A percentile compares a stretch with the other conserved stretches of the same genome.
phyloP scores from a whole-genome alignment of 169 alveolate genomes.

The Amoebophrya sp. region DNA sequence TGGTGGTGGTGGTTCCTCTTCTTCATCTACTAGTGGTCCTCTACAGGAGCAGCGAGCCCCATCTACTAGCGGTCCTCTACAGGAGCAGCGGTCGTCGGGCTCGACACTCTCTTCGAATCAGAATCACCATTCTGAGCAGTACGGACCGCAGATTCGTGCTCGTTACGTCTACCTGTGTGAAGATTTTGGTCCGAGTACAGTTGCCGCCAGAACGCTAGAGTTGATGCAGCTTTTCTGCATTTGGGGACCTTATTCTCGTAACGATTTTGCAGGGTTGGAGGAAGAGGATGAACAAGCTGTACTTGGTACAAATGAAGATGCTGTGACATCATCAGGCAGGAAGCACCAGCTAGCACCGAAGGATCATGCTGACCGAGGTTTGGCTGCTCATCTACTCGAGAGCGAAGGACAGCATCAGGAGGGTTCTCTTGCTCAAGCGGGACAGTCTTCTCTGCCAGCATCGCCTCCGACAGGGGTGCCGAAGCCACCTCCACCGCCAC shows the following conservation, averaged over 20 bases:
- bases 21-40: too few relatives aligned
- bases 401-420: too few relatives aligned
- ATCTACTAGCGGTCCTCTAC: too few relatives aligned
- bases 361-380: neutral
- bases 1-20: too few relatives aligned
- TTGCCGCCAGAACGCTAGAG: neutral
- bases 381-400: neutral
- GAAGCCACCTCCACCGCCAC: neutral
- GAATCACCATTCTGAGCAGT: too few relatives aligned
- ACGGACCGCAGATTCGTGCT: constrained; percentile 15
- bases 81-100: too few relatives aligned
- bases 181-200: neutral
- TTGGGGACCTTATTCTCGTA: neutral
- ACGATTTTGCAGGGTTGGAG: neutral
- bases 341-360: neutral
- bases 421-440: too few relatives aligned
- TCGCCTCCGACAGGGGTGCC: neutral
- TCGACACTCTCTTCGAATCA: too few relatives aligned
- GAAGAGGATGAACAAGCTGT: neutral
- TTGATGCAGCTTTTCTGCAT: neutral
- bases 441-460: neutral
- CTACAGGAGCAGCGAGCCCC: too few relatives aligned
- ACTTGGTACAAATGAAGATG: too few relatives aligned
- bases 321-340: neutral
- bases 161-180: constrained; percentile 8